Percentiles rank a stretch among this genome's conserved stretches.
Evolutionary conservation across 768 basidiomycete genomes (phyloP).

Genomic region (Mycena vitilis): DNA sequence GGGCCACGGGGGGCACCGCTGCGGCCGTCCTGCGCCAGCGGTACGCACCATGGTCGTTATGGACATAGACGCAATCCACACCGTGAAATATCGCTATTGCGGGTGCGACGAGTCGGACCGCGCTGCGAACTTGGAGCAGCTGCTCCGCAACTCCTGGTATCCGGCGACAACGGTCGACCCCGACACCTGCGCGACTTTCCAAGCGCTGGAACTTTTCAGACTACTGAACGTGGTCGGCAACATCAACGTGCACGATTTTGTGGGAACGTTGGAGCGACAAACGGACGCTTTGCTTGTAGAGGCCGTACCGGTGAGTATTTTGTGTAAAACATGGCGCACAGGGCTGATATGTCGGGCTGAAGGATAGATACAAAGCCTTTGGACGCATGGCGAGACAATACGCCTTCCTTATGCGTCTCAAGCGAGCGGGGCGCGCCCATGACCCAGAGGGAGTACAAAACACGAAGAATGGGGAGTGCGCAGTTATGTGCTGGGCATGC

Average conservation of each 20-base stretch:
- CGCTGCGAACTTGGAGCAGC: constrained; percentile 1
- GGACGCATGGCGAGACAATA: constrained; percentile 21
- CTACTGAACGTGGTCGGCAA: constrained; percentile 29
- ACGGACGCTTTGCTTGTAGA: background rate
- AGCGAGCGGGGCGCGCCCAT: constrained; percentile 30
- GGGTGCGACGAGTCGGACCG: background rate
- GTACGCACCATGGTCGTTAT: constrained; percentile 13
- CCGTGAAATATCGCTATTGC: constrained; percentile 19
- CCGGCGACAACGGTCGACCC: constrained; percentile 29
- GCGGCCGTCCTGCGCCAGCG: background rate
- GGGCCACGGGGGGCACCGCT: constrained; percentile 4
- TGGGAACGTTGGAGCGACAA: constrained; percentile 15
- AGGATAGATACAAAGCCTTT: constrained; percentile 24
- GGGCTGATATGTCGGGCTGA: too few relatives aligned
- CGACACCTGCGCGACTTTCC: constrained; percentile 27
- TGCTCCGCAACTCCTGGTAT: constrained; percentile 31
- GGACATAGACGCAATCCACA: constrained; percentile 4
- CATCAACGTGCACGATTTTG: constrained; percentile 32
- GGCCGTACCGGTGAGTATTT: constrained; percentile 11
- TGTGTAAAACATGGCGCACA: too few relatives aligned
- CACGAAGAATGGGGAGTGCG: constrained; percentile 22
- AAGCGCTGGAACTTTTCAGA: constrained; percentile 24
- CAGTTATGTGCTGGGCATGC: constrained; percentile 36
- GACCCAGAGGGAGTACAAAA: background rate
- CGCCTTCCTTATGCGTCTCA: constrained; percentile 11